These are phyloP conservation scores for Murraya paniculata DNA, from an alignment of 345 rosid species.

Conservation along the genomic window DNA sequence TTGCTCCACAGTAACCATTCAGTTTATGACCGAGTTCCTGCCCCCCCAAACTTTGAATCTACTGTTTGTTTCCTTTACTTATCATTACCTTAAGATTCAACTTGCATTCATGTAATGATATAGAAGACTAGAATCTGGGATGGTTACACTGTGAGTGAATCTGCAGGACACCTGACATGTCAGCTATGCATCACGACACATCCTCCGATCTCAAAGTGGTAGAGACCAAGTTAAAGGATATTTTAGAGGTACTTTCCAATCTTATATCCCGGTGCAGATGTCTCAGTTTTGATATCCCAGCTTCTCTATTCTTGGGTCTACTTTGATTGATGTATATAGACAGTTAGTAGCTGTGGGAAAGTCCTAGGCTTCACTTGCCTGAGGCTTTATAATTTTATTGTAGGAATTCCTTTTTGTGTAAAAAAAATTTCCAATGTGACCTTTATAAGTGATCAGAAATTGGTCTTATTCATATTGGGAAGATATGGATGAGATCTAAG, in stretches of 20 bases:
- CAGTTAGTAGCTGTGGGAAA: too few species aligned
- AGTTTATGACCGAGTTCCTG: not conserved
- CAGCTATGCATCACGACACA: constrained; percentile 77
- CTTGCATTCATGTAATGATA: not conserved
- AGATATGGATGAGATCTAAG: not conserved
- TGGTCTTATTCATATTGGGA: not conserved
- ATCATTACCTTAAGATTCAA: not conserved
- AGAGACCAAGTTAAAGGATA: constrained; percentile 55
- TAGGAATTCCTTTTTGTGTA: not conserved
- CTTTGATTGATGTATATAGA: too few species aligned
- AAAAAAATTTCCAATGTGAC: not conserved
- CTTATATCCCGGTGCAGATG: not conserved
- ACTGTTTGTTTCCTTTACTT: not conserved
- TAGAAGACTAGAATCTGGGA: not conserved
- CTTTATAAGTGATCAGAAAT: not conserved
- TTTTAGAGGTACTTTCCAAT: constrained; percentile 48
- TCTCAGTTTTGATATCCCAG: not conserved
- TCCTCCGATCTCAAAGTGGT: constrained; percentile 71
- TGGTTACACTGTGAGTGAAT: constrained; percentile 1
- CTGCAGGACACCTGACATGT: constrained; percentile 71
- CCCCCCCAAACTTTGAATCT: not conserved
- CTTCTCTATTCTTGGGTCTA: too few species aligned
- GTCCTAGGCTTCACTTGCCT: too few species aligned
- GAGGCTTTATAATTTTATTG: too few species aligned
- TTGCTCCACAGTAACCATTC: not conserved